Conservation (phyloP, 1,284 basidiomycete species). For the Tilletia walkeri region DNA sequence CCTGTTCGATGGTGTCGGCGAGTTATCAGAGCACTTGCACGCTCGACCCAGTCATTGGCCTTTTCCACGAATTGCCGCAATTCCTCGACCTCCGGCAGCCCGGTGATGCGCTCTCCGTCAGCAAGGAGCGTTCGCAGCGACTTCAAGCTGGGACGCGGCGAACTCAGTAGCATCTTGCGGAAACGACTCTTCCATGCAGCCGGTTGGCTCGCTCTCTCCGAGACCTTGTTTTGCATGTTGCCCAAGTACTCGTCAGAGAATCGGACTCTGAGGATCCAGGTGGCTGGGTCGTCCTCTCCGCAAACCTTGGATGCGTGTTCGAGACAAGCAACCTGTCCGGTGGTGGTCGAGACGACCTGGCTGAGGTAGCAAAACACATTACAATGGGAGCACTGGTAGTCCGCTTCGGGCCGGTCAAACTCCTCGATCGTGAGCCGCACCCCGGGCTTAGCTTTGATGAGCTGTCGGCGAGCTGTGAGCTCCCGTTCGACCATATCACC, state of each 20-base stretch:
- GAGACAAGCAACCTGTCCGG: slow-evolving; percentile 73
- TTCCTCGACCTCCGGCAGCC: slow-evolving; percentile 69
- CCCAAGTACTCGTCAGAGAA: slow-evolving; percentile 75
- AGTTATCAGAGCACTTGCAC: slow-evolving; percentile 58
- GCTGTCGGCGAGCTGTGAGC: slow-evolving; percentile 64
- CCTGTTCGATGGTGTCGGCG: slow-evolving; percentile 60
- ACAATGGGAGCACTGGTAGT: slow-evolving; percentile 92
- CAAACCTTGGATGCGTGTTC: slow-evolving; percentile 79
- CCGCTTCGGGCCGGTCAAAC: slow-evolving; percentile 80
- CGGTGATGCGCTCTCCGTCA: slow-evolving; percentile 81
- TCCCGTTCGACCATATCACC: slow-evolving; percentile 87
- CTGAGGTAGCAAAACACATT: slow-evolving; percentile 94
- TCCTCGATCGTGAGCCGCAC: slow-evolving; percentile 72
- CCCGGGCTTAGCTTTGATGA: slow-evolving; percentile 60
- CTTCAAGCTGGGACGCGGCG: slow-evolving; percentile 69
- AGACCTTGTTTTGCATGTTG: slow-evolving; percentile 35
- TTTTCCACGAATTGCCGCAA: slow-evolving; percentile 75
- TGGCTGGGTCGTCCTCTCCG: slow-evolving; percentile 64
- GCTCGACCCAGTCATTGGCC: slow-evolving; percentile 79
- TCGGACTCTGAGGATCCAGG: slow-evolving; percentile 70
- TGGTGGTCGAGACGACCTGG: slow-evolving; percentile 67
- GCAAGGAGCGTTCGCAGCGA: slow-evolving; percentile 72
- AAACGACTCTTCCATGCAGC: slow-evolving; percentile 73
- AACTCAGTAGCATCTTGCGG: slow-evolving; percentile 64
- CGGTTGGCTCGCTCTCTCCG: slow-evolving; percentile 72